A percentile compares a stretch with the other conserved stretches of the same genome.
Evolutionary conservation across 1,284 basidiomycete species (phyloP).

Genomic region (Phlebopus sp.): DNA sequence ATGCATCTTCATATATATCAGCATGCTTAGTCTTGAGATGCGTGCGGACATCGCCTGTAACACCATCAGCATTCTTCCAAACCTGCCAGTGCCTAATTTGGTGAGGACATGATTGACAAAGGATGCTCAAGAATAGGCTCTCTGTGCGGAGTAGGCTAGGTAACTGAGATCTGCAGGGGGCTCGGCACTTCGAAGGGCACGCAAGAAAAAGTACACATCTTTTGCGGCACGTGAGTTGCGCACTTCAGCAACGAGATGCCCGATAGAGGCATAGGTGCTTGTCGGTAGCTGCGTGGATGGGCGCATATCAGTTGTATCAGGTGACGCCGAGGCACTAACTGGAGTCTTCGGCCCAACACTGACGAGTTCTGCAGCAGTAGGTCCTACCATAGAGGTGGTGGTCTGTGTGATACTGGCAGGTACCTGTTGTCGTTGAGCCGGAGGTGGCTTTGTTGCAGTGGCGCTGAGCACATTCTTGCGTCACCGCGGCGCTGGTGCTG

Average conservation of each 20-base stretch:
- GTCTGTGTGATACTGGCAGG: neutral
- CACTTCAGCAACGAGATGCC: neutral
- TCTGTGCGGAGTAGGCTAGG: neutral
- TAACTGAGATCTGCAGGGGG: neutral
- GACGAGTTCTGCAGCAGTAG: neutral
- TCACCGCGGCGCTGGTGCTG: neutral
- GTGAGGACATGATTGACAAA: neutral
- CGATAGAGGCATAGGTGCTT: neutral
- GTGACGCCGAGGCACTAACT: neutral
- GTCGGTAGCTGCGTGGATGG: neutral
- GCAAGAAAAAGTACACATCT: neutral
- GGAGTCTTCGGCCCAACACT: neutral
- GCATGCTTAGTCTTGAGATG: too few relatives aligned
- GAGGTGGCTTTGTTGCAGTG: slow-evolving; percentile 1
- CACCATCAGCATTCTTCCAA: neutral
- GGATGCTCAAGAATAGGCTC: neutral
- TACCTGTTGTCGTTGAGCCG: neutral
- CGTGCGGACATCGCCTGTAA: neutral
- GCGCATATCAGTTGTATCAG: neutral
- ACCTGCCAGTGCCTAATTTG: too few relatives aligned
- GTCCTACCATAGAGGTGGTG: neutral
- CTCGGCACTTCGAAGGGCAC: neutral
- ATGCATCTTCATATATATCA: too few relatives aligned
- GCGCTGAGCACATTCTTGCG: neutral
- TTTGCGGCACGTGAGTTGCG: neutral